Evolutionary conservation across 257 asterid genomes (phyloP).

Genomic region (Petunia axillaris): DNA sequence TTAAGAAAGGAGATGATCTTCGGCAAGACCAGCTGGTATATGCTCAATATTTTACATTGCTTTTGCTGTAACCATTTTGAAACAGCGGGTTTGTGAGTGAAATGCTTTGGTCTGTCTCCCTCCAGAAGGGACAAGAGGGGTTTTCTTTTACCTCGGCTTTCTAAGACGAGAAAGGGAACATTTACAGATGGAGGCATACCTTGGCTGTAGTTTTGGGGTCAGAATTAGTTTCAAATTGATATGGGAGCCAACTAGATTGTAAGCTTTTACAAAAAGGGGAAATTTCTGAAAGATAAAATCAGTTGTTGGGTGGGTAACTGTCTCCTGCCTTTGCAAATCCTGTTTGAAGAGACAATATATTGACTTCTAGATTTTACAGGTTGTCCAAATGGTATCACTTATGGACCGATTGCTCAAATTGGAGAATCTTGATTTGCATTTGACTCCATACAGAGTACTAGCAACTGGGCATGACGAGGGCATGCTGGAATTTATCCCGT

Average conservation of each 20-base stretch:
- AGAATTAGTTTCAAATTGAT: conserved; percentile 12
- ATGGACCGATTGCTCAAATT: conserved; percentile 96
- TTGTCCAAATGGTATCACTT: conserved; percentile 93
- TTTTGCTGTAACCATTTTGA: conserved; percentile 7
- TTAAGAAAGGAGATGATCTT: conserved; percentile 97
- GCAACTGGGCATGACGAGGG: conserved; percentile 99
- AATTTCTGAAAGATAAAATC: background rate
- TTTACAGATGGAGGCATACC: conserved; percentile 3
- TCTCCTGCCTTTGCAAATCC: background rate
- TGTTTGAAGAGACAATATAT: background rate
- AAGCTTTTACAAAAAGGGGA: background rate
- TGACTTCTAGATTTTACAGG: conserved; percentile 48
- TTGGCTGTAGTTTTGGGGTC: background rate
- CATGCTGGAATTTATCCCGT: conserved; percentile 96
- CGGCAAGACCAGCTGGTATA: conserved; percentile 98
- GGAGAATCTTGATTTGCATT: conserved; percentile 96
- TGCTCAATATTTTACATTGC: conserved; percentile 7
- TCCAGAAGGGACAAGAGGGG: background rate
- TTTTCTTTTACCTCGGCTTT: background rate
- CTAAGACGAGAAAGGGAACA: background rate
- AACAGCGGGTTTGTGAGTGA: background rate
- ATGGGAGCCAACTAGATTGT: conserved; percentile 6
- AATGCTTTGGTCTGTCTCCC: background rate
- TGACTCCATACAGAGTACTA: conserved; percentile 93
- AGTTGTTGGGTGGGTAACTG: background rate